A percentile compares a stretch with the other conserved stretches of the same genome.
Conservation (phyloP, 2,329 filamentous ascomycete genomes). For the Xylaria sp. region DNA sequence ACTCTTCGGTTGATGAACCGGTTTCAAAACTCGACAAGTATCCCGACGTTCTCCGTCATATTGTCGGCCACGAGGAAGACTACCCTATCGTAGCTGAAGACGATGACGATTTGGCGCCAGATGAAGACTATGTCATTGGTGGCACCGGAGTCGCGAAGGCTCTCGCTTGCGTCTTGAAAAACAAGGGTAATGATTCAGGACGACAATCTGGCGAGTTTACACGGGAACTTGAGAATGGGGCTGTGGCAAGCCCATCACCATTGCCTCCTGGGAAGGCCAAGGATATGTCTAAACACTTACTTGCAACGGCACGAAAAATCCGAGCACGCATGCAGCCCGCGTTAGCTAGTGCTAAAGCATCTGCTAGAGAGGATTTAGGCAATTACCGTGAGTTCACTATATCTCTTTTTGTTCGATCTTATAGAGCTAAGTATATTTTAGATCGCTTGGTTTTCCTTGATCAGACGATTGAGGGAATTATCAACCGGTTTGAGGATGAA, state of each 20-base stretch:
- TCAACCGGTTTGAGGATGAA: conserved; percentile 94
- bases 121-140: conserved; percentile 95
- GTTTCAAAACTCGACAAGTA: conserved; percentile 58
- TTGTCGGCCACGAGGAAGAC: conserved; percentile 76
- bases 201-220: conserved; percentile 63
- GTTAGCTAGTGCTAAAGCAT: conserved; percentile 76
- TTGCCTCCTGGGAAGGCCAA: conserved; percentile 74
- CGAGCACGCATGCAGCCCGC: conserved; percentile 84
- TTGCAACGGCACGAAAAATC: conserved; percentile 90
- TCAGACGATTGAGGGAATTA: conserved; percentile 87
- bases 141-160: conserved; percentile 96
- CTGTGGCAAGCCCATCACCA: conserved; percentile 55
- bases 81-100: conserved; percentile 59
- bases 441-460: conserved; percentile 87
- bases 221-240: conserved; percentile 62
- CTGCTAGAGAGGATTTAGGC: conserved; percentile 72
- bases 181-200: conserved; percentile 74
- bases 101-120: conserved; percentile 77
- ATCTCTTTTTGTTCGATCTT: background rate
- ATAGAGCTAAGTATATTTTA: conserved; percentile 52
- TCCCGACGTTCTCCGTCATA: conserved; percentile 85
- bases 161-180: conserved; percentile 87
- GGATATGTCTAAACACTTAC: conserved; percentile 91
- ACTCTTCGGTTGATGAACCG: conserved; percentile 49
- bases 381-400: conserved; percentile 74